A percentile compares a stretch with the other conserved stretches of the same genome.
These are phyloP conservation scores for Selenicereus undatus DNA, from an alignment of 148 eudicot species.

Conservation along the genomic window DNA sequence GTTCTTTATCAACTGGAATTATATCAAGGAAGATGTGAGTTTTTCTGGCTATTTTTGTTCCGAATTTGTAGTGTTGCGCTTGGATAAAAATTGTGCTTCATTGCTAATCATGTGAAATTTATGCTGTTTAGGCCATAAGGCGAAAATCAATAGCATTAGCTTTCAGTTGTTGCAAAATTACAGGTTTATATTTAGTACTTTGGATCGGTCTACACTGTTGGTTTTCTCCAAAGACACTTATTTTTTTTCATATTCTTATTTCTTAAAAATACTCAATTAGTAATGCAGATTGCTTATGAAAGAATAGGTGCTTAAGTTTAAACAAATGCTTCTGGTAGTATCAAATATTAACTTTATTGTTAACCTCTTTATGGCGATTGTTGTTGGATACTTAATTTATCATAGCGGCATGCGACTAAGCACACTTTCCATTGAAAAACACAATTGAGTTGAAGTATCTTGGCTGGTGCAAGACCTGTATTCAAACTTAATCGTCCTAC, in stretches of 20 bases:
- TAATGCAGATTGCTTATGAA: background rate
- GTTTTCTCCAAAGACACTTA: background rate
- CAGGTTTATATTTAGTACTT: background rate
- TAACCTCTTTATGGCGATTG: background rate
- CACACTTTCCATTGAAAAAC: background rate
- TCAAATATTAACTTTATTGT: background rate
- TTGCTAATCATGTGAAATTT: background rate
- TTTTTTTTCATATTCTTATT: no score
- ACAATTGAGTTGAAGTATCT: background rate
- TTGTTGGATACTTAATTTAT: background rate
- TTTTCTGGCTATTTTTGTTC: background rate
- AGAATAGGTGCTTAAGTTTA: background rate
- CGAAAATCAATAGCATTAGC: background rate
- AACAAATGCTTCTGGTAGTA: background rate
- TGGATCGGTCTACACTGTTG: background rate
- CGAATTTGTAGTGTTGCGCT: background rate
- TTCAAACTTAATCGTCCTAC: background rate
- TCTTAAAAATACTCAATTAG: background rate
- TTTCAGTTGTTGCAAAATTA: background rate
- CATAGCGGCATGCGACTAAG: background rate
- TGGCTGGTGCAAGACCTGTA: background rate
- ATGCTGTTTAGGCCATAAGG: background rate
- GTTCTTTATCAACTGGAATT: background rate
- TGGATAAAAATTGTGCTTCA: background rate
- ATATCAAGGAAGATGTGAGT: background rate